Evolutionary conservation across 2,329 filamentous ascomycete genomes (phyloP), one percentile per base, ranked within the genome.

Genomic region (Epichloe gansuensis): DNA sequence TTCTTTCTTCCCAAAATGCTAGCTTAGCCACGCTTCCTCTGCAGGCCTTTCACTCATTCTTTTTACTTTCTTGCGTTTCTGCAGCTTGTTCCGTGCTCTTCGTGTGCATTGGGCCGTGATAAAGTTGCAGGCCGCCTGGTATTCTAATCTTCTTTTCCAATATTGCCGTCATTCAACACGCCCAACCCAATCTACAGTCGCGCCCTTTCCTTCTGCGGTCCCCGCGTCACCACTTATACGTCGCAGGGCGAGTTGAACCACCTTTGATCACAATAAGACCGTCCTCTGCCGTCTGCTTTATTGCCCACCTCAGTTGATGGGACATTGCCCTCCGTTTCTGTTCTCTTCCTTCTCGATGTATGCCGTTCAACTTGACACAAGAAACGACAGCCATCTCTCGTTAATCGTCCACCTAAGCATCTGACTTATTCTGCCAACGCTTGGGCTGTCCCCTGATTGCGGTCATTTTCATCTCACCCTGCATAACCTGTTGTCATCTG

Each of bases 171-270:
- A 38, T 42, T 23, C 28, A 41, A 28, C 25, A 28, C 46, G 25
- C 47, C 39, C 51, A 25, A 28, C 48, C 37, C 21, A 48, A 37
- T 4, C 25, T 50, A 34, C 37, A 41, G 46, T 37, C 38, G 41
- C 50, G 39, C 41, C 50, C 31, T 50, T 47, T 38, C 38, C 47
- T 51, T 43, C 38, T 35, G 31, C 23, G 41, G 42, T 41, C 51
- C 54, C 51, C 48, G 28, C 51, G 48, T 52, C 47, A 53, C 51
- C 51, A 55, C 54, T 55, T 55, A 53, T 44, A 55, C 51, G 54
- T 55, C 54, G 54, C 54, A 47, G 48, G 38, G 38, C 54, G 44
- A 46, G 44, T 53, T 52, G 44, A 53, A 53, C 47, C 43, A 50
- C 17, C 21, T 52, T 37, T 48, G 34, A 31, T 42, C 42, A 43